Evolutionary conservation across 305 asterid genomes (phyloP), one percentile per base, ranked within the genome.

Genomic region (Coffea humblotiana): DNA sequence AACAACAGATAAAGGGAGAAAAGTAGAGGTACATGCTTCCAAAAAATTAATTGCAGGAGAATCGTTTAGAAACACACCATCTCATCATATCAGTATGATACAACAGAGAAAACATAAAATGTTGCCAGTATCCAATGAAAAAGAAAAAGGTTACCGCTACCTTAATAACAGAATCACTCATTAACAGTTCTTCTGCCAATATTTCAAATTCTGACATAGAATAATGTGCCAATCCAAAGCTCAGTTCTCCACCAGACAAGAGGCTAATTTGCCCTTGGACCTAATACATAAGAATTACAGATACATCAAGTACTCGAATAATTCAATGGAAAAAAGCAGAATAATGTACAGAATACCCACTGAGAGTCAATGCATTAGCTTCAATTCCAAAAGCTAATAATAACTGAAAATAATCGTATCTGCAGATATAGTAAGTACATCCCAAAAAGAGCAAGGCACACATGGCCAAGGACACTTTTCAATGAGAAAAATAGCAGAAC

Each of bases 221-320:
- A 77, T 89, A 94, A 79, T 87, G 97, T 69, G 97, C 96, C 81
- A 96, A 92, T 77, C 99, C 99, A 82, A 96, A 96, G 90, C 97
- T 96, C 90, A 96, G 80, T 77, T 83, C 86, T 80, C 89, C 98
- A 79, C 94, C 91, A 82, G 79, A 64, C 88, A 93, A 80, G 79
- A 96, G 96, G 86, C 97, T 94, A 80, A 96, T 93, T 88, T 95
- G 98, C 81, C 99, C 99, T 89, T 92, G 98, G 83, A 96, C 99
- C 99, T 96, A 80, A 82, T 48, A 69, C 27, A 76, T 61, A 76
- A 60, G 61, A 60, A 66, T 21, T 71, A n/a, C 61, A 47, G 75
- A 63, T 43, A 29, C 49, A 75, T 77, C 68, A 56, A 43, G 7
- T 68, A 21, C 18, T 27, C 3, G 48, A 72, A 25, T 35, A 23